These are phyloP conservation scores for Chaetothyriales sp. DNA, from an alignment of 2,329 filamentous ascomycete species.

Conservation along the genomic window DNA sequence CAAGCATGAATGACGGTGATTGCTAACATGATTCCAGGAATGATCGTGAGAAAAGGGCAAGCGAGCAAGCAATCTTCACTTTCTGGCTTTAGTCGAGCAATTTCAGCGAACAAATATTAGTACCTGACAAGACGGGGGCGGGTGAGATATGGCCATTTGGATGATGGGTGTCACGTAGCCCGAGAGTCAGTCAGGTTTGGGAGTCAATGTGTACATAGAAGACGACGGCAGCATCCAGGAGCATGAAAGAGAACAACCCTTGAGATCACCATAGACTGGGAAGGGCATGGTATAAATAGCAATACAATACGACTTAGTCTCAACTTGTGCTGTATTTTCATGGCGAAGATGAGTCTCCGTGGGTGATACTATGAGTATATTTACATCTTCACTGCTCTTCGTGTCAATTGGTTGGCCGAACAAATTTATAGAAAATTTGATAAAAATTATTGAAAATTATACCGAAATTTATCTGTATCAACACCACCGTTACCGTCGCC, in stretches of 20 bases:
- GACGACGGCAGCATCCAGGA: neutral
- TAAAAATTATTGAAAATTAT: too few species aligned
- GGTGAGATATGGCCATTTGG: neutral
- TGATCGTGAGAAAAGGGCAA: neutral
- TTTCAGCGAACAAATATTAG: neutral
- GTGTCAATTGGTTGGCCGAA: too few species aligned
- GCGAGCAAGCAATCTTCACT: neutral
- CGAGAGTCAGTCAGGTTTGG: neutral
- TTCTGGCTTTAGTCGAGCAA: neutral
- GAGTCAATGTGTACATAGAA: neutral
- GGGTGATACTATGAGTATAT: too few species aligned
- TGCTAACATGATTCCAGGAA: constrained; percentile 9
- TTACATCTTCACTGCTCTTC: too few species aligned
- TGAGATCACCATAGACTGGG: neutral
- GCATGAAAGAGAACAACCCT: neutral
- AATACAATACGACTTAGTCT: neutral
- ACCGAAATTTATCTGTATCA: too few species aligned
- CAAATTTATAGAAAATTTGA: too few species aligned
- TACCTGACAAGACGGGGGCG: neutral
- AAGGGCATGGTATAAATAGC: neutral
- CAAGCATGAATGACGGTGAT: neutral
- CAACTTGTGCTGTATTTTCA: too few species aligned
- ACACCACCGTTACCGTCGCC: neutral
- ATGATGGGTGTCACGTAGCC: neutral
- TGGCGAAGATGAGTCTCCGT: too few species aligned